These are phyloP conservation scores for Volvox africanus DNA, from an alignment of 139 green algal genomes.

Conservation along the genomic window DNA sequence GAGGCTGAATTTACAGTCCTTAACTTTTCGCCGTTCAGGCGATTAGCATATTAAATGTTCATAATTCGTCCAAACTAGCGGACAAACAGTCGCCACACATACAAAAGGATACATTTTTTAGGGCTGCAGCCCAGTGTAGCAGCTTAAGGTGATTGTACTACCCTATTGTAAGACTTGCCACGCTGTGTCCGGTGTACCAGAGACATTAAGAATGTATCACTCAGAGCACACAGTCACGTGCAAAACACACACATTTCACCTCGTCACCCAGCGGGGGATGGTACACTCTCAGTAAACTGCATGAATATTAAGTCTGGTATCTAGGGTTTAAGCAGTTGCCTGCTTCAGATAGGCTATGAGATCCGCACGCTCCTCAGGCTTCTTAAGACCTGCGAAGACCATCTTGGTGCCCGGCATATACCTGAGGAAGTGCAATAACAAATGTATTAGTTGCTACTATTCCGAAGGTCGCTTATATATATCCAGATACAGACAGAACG, in stretches of 20 bases:
- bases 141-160: neutral
- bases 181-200: neutral
- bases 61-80: too few species aligned
- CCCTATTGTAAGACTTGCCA: neutral
- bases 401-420: slow-evolving; percentile 93
- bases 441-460: too few species aligned
- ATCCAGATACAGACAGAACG: too few species aligned
- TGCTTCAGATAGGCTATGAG: slow-evolving; percentile 93
- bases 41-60: too few species aligned
- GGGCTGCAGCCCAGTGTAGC: neutral
- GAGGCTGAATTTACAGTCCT: too few species aligned
- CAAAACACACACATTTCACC: neutral
- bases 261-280: neutral
- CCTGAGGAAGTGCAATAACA: slow-evolving; percentile 39
- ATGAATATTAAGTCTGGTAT: neutral
- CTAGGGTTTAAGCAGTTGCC: slow-evolving; percentile 70
- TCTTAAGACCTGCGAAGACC: slow-evolving; percentile 99
- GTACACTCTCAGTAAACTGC: neutral
- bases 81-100: too few species aligned
- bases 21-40: too few species aligned
- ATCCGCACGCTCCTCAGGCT: slow-evolving; percentile 90
- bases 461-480: too few species aligned
- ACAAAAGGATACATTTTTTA: neutral
- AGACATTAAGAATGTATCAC: neutral
- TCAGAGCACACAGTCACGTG: neutral